Base-by-base conservation (phyloP, 83 land plant genomes). In the Picea engelmannii region DNA sequence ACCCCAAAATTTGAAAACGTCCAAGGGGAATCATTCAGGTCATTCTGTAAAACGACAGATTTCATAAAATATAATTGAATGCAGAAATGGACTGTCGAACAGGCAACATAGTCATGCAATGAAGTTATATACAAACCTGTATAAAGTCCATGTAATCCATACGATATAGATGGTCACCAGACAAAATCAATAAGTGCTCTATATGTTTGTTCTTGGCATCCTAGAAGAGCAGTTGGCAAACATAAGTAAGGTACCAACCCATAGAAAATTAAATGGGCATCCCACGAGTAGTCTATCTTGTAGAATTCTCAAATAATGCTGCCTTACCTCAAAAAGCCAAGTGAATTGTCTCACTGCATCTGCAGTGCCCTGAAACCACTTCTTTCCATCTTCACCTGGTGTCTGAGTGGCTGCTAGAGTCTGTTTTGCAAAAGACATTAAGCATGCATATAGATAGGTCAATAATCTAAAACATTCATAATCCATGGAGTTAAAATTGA, bases 281-380 rank as follows among this genome's bases (percentile, higher is more conserved):
- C 23, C 23, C 49, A 73, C 5, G 12, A 73, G 4, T 47, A 47
- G 59, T 10, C 77, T 18, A 23, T 11, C 77, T 55, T 23, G 55
- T 60, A 23, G 35, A 52, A 24, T 24, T 13, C 21, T 76, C 58
- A 76, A 76, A 55, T 23, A 76, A 52, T 13, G 20, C 5, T 76
- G 24, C 7, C 61, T 23, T 70, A 66, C 94, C 92, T 92, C 94
- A 84, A 92, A 89, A 13, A 90, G 87, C 98, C 98, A 95, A 59
- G 87, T 88, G 76, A 91, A 95, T 76, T 95, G 98, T 35, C 94
- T 21, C n/a, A 93, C 98, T 38, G 98, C 98, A 86, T 95, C 96
- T 42, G 98, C 98, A 49, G 98, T 95, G 10, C 98, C 98, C 78
- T 93, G 95, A 78, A 93, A 95, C 98, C 98, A 95, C 27, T 82